Percentiles rank a stretch among this genome's conserved stretches.
Evolutionary conservation across 352 stramenopile species (phyloP).

Genomic region (Blastocystis sp.): DNA sequence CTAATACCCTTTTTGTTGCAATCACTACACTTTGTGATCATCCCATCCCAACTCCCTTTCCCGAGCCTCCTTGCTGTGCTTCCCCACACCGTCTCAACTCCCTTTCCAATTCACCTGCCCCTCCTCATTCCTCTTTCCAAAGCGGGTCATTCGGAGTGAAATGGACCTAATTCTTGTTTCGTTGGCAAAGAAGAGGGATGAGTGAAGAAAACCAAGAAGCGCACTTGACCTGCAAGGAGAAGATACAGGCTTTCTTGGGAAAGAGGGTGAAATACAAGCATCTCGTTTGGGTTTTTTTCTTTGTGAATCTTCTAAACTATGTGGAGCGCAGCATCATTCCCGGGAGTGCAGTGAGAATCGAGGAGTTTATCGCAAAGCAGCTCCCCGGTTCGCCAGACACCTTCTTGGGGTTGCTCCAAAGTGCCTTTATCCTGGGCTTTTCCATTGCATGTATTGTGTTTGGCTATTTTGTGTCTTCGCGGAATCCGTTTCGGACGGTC

Average conservation of each 20-base stretch:
- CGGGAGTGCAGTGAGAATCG: constrained; percentile 6
- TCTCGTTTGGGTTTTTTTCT: constrained; percentile 2
- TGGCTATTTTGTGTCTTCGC: constrained; percentile 29
- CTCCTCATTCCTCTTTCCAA: no score
- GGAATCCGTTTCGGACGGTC: background rate
- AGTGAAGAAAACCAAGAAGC: no score
- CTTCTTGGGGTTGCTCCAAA: constrained; percentile 6
- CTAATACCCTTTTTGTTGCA: background rate
- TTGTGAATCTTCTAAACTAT: constrained; percentile 57
- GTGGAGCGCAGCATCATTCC: constrained; percentile 17
- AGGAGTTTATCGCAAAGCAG: constrained; percentile 12
- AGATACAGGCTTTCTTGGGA: no score
- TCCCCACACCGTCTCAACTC: no score
- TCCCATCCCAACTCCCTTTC: no score
- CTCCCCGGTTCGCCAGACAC: background rate
- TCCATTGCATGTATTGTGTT: constrained; percentile 28
- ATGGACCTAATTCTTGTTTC: no score
- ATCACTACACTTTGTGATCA: background rate
- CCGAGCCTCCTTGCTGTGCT: no score
- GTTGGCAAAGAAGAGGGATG: no score
- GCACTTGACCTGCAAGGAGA: no score
- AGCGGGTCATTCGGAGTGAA: no score
- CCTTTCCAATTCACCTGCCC: no score
- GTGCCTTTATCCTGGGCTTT: constrained; percentile 25
- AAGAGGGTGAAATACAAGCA: background rate